These are phyloP conservation scores for Diatrype stigma DNA, from an alignment of 2,329 filamentous ascomycete species.

Conservation along the genomic window DNA sequence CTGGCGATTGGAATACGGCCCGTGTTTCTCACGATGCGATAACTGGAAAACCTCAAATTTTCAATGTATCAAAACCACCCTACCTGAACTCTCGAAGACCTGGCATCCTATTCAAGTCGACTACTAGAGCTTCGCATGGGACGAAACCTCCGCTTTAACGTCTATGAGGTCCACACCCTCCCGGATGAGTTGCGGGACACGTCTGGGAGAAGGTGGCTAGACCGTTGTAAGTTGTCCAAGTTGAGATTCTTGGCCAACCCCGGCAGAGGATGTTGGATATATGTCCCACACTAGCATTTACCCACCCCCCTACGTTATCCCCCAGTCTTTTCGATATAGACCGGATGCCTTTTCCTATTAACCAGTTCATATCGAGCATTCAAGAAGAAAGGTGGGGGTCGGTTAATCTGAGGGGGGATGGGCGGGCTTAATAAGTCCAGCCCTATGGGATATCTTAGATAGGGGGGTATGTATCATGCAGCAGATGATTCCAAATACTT, in stretches of 20 bases:
- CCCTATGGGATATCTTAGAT: too few relatives aligned
- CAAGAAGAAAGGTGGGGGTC: too few relatives aligned
- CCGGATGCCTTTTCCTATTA: too few relatives aligned
- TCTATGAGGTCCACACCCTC: slow-evolving; percentile 4
- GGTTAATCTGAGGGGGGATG: too few relatives aligned
- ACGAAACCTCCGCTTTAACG: slow-evolving; percentile 1
- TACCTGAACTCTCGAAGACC: slow-evolving; percentile 5
- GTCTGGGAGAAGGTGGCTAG: slow-evolving; percentile 1
- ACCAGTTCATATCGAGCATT: too few relatives aligned
- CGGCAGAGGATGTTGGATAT: background rate
- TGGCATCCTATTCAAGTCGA: slow-evolving; percentile 11
- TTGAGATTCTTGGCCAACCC: background rate
- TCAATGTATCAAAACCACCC: background rate
- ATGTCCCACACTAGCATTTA: too few relatives aligned
- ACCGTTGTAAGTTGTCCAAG: background rate
- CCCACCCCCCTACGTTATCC: too few relatives aligned
- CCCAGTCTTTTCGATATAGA: too few relatives aligned
- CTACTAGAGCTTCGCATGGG: slow-evolving; percentile 6
- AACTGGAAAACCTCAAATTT: background rate
- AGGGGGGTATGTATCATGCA: too few relatives aligned
- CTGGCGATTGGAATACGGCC: slow-evolving; percentile 12
- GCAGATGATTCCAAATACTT: too few relatives aligned
- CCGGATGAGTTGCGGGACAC: slow-evolving; percentile 1
- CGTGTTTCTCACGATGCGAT: slow-evolving; percentile 7
- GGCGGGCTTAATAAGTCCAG: too few relatives aligned